A percentile compares a stretch with the other conserved stretches of the same genome.
These are phyloP conservation scores for Saccharomyces hybrid DNA, from an alignment of 1,139 yeast species.

Conservation along the genomic window DNA sequence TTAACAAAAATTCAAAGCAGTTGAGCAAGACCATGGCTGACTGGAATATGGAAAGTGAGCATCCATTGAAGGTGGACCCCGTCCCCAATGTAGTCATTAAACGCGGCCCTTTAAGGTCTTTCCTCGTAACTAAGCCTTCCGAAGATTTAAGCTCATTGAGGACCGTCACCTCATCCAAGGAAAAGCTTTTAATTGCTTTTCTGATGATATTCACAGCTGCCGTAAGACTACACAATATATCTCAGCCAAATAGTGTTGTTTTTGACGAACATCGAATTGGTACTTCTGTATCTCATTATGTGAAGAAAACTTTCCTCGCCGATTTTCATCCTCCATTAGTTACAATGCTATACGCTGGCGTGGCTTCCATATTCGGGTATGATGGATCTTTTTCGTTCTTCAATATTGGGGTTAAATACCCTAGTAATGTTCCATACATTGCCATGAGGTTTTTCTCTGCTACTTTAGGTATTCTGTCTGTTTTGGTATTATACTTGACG, in stretches of 20 bases:
- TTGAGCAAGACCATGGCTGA: background rate
- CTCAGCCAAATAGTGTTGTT: slow-evolving; percentile 70
- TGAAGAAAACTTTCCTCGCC: slow-evolving; percentile 66
- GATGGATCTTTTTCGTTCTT: slow-evolving; percentile 49
- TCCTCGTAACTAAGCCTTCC: slow-evolving; percentile 39
- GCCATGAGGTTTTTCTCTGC: slow-evolving; percentile 86
- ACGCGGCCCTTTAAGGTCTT: slow-evolving; percentile 38
- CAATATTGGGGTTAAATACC: slow-evolving; percentile 57
- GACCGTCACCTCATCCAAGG: slow-evolving; percentile 30
- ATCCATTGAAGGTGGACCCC: background rate
- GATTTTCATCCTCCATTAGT: slow-evolving; percentile 94
- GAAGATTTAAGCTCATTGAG: slow-evolving; percentile 35
- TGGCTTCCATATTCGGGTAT: slow-evolving; percentile 65
- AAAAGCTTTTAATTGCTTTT: slow-evolving; percentile 38
- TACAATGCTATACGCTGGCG: slow-evolving; percentile 73
- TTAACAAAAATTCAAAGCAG: background rate
- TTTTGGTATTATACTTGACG: slow-evolving; percentile 69
- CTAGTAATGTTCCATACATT: slow-evolving; percentile 58
- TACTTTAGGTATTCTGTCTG: slow-evolving; percentile 69
- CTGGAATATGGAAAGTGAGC: background rate
- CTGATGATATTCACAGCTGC: slow-evolving; percentile 47
- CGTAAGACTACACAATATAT: slow-evolving; percentile 55
- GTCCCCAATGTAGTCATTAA: slow-evolving; percentile 34
- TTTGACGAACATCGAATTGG: slow-evolving; percentile 87
- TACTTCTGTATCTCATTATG: slow-evolving; percentile 66